Evolutionary conservation across 139 green algal species (phyloP), one percentile per base, ranked within the genome.

Genomic region (Picochlorum sp.): DNA sequence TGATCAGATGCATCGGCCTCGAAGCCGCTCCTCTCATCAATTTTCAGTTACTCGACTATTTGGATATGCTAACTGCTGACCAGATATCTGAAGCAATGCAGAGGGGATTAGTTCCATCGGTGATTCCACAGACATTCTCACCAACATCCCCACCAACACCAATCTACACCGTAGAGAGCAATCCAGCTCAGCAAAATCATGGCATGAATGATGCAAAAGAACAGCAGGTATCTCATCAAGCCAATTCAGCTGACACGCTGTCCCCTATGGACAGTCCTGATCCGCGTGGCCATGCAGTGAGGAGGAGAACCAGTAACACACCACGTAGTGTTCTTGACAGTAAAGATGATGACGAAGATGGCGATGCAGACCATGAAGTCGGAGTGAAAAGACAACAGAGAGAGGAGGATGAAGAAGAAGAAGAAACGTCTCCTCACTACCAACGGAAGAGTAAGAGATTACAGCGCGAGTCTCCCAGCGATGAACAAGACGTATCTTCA

Each of bases 21-120:
- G 64, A 63, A 9, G 64, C 64, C 8, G 49, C 21, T 26, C 37
- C 45, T 23, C 41, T 66, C 21, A 18, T 60, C 28, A 63, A 49
- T 37, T 70, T 70, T 50, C 16, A 31, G 18, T 50, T 70, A 49
- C 11, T 70, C 11, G 64, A 70, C 14, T 70, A 70, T 60, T 14
- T 70, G 6, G 64, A 70, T 31, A 13, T 64, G 10, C 14, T 70
- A 13, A 14, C 15, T 11, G 5, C 60, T 1, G 14, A 20, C 13
- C 60, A 66, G 57, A 23, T 66, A 23, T n/a, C 23, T 18, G 60
- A 45, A 41, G 60, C 23, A 41, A 31, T 66, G 24, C 14, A 28
- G 16, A 28, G 31, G 44, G 60, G 60, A 24, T 38, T 55, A 5
- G 8, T 66, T 24, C 60, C 60, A 21, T 20, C 60, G 15, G 37